These are phyloP conservation scores for Phytophthora foliorum DNA, from an alignment of 352 stramenopile species.

Conservation along the genomic window DNA sequence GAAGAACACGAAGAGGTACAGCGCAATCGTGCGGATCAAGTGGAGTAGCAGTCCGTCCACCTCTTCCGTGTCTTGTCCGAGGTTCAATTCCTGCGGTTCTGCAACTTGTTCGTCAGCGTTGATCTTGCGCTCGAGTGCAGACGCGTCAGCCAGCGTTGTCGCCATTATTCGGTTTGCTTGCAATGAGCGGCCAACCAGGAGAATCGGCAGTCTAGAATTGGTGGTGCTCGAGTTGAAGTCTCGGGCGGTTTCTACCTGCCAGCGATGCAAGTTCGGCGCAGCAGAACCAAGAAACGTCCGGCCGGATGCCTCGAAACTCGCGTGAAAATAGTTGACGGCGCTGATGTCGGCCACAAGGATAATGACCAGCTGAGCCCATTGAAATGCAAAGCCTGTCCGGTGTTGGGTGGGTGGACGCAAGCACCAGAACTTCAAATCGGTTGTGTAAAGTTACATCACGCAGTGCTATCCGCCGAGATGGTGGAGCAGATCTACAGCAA, in stretches of 20 bases:
- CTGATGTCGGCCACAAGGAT: slow-evolving; percentile 6
- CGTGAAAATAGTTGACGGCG: neutral
- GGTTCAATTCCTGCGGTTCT: slow-evolving; percentile 13
- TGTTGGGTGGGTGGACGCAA: slow-evolving; percentile 32
- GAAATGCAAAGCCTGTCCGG: slow-evolving; percentile 11
- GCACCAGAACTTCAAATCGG: slow-evolving; percentile 29
- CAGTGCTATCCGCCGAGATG: neutral
- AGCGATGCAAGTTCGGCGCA: slow-evolving; percentile 14
- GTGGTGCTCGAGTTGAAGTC: slow-evolving; percentile 21
- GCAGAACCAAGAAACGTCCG: slow-evolving; percentile 23
- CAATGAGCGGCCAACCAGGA: neutral
- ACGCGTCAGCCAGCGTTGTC: neutral
- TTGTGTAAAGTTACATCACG: neutral
- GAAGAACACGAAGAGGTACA: slow-evolving; percentile 71
- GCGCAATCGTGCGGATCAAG: slow-evolving; percentile 66
- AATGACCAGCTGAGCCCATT: slow-evolving; percentile 20
- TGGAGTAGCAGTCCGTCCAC: slow-evolving; percentile 60
- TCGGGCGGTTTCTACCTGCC: slow-evolving; percentile 13
- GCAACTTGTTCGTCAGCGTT: slow-evolving; percentile 1
- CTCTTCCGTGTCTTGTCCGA: slow-evolving; percentile 1
- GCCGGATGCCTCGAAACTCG: neutral
- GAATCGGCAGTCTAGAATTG: slow-evolving; percentile 16
- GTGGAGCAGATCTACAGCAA: slow-evolving; percentile 25
- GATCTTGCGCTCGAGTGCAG: slow-evolving; percentile 1
- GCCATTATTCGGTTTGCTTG: neutral